Conservation (phyloP, 73 alveolate genomes). For the Paramecium pentaurelia region DNA sequence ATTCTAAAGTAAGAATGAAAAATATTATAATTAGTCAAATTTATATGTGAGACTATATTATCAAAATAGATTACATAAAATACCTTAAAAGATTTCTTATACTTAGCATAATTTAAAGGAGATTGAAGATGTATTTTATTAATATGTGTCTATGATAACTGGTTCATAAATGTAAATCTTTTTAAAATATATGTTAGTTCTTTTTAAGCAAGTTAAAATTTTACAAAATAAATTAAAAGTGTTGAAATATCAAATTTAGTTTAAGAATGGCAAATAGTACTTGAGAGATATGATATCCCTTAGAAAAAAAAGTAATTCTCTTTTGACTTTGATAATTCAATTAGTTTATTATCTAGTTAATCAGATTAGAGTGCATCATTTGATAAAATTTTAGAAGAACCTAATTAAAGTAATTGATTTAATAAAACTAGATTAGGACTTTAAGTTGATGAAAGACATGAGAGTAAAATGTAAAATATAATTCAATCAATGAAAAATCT, state of each 20-base stretch:
- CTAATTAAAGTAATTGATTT: background rate
- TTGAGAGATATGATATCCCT: background rate
- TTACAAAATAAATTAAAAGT: background rate
- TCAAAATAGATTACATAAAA: slow-evolving; percentile 17
- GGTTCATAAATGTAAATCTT: background rate
- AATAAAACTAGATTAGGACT: slow-evolving; percentile 1
- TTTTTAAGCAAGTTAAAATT: background rate
- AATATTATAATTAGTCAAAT: background rate
- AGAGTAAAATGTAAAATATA: background rate
- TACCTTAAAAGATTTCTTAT: background rate
- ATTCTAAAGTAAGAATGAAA: background rate
- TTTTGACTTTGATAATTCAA: background rate
- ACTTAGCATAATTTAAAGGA: background rate
- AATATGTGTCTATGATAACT: background rate
- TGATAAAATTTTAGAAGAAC: background rate
- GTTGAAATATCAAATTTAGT: background rate
- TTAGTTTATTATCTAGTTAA: background rate
- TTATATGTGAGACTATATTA: slow-evolving; percentile 41
- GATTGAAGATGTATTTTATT: background rate
- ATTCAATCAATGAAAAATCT: background rate
- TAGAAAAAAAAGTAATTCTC: background rate
- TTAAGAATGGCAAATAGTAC: background rate
- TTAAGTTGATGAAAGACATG: background rate
- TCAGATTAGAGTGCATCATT: background rate
- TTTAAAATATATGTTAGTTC: background rate